phyloP scores from a whole-genome alignment of 352 stramenopile genomes.

The Pythium brachiatum region DNA sequence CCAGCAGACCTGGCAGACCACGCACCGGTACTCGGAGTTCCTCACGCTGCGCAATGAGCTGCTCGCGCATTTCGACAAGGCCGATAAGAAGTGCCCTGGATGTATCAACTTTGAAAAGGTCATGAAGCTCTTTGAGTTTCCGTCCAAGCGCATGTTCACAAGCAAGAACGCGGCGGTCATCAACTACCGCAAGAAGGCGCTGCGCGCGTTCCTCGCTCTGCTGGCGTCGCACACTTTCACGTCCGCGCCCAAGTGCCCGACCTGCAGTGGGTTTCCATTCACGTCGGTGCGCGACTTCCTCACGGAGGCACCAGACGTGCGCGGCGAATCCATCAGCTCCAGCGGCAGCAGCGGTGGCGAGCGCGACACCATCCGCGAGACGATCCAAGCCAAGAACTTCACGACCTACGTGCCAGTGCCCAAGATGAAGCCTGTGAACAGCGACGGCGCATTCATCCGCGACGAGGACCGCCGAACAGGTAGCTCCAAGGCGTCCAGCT shows the following conservation, averaged over 20 bases:
- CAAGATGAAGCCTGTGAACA: slow-evolving; percentile 52
- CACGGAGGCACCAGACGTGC: slow-evolving; percentile 32
- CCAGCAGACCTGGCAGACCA: slow-evolving; percentile 65
- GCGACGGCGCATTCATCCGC: slow-evolving; percentile 57
- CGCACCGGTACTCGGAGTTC: slow-evolving; percentile 83
- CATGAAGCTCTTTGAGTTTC: slow-evolving; percentile 80
- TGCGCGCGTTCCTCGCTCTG: slow-evolving; percentile 68
- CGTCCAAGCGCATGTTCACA: slow-evolving; percentile 79
- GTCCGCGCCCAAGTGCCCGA: slow-evolving; percentile 73
- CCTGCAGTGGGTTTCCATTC: slow-evolving; percentile 71
- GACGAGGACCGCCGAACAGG: background rate
- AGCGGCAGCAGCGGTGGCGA: slow-evolving; percentile 5
- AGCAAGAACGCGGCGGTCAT: slow-evolving; percentile 72
- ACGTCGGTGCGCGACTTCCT: slow-evolving; percentile 78
- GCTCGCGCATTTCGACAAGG: slow-evolving; percentile 54
- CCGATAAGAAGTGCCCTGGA: slow-evolving; percentile 70
- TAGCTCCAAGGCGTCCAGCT: background rate
- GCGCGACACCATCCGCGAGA: slow-evolving; percentile 46
- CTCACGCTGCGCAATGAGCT: slow-evolving; percentile 67
- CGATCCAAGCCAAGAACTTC: slow-evolving; percentile 79
- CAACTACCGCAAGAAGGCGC: slow-evolving; percentile 77
- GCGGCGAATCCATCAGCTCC: background rate
- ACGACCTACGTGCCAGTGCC: slow-evolving; percentile 53
- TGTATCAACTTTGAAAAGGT: slow-evolving; percentile 85
- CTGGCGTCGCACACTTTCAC: slow-evolving; percentile 83